phyloP scores from a whole-genome alignment of 1,139 yeast species.

The Blastobotrys illinoisensis region DNA sequence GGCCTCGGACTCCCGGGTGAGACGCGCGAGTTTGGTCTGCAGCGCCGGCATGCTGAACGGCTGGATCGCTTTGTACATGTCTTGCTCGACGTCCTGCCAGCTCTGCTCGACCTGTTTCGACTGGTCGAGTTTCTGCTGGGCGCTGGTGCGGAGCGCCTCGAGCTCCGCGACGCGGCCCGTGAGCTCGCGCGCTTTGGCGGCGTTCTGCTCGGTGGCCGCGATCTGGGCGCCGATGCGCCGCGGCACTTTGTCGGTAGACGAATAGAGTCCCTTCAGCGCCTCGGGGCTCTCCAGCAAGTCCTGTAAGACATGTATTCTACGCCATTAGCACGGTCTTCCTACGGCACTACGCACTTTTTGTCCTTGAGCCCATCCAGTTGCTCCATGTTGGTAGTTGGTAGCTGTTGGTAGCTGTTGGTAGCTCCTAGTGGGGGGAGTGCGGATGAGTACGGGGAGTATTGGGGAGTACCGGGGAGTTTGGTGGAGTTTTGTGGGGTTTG shows the following conservation, averaged over 20 bases:
- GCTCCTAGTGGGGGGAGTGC: too few species aligned
- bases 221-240: slow-evolving; percentile 12
- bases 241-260: slow-evolving; percentile 8
- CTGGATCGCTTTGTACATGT: slow-evolving; percentile 38
- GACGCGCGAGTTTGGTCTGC: slow-evolving; percentile 27
- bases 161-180: slow-evolving; percentile 14
- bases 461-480: too few species aligned
- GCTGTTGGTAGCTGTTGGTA: too few species aligned
- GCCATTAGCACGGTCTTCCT: background rate
- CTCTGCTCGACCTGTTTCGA: slow-evolving; percentile 22
- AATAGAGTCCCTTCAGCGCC: slow-evolving; percentile 18
- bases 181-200: slow-evolving; percentile 20
- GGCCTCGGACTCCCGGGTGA: slow-evolving; percentile 32
- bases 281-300: slow-evolving; percentile 13
- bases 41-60: slow-evolving; percentile 34
- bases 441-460: too few species aligned
- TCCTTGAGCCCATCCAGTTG: background rate
- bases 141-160: slow-evolving; percentile 23
- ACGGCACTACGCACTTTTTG: background rate
- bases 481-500: too few species aligned
- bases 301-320: slow-evolving; percentile 15
- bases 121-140: slow-evolving; percentile 11
- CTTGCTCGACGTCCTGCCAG: slow-evolving; percentile 33
- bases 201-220: slow-evolving; percentile 17
- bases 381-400: too few species aligned